These are phyloP conservation scores for Hirsutella thompsonii DNA, from an alignment of 2,329 filamentous ascomycete species.

Conservation along the genomic window DNA sequence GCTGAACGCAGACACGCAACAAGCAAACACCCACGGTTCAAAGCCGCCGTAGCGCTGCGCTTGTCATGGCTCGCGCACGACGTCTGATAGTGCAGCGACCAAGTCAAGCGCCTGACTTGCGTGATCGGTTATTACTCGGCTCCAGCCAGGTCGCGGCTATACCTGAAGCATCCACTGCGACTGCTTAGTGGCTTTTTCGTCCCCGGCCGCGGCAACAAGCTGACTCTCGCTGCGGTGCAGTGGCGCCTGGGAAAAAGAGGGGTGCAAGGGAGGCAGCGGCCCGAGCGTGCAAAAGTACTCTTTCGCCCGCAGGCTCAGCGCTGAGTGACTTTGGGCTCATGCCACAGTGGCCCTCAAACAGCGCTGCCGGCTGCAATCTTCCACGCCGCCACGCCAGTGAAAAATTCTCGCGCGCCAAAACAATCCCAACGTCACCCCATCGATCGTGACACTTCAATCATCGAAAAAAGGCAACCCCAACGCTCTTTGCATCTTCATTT, in stretches of 20 bases:
- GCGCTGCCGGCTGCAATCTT: constrained; percentile 8
- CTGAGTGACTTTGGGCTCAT: constrained; percentile 6
- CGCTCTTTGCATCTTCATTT: constrained; percentile 36
- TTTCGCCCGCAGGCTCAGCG: constrained; percentile 5
- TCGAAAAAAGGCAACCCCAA: constrained; percentile 40
- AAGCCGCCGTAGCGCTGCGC: too few species aligned
- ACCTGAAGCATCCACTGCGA: neutral
- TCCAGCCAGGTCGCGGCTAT: neutral
- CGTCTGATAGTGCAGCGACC: too few species aligned
- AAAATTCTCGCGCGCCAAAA: constrained; percentile 43
- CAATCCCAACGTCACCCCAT: constrained; percentile 44
- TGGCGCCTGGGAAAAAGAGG: constrained; percentile 6
- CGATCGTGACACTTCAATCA: constrained; percentile 32
- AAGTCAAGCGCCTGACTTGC: neutral
- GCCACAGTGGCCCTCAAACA: constrained; percentile 4
- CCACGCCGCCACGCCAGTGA: constrained; percentile 22
- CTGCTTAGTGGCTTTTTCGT: neutral
- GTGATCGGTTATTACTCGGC: neutral
- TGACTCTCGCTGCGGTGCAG: constrained; percentile 1
- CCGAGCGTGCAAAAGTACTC: constrained; percentile 17
- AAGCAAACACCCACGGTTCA: too few species aligned
- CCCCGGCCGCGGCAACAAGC: neutral
- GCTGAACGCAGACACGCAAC: too few species aligned
- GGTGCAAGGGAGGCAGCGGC: constrained; percentile 19
- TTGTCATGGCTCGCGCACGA: too few species aligned